These are phyloP conservation scores for Cercophora newfieldiana DNA, from an alignment of 495 filamentous ascomycete species.

Conservation along the genomic window DNA sequence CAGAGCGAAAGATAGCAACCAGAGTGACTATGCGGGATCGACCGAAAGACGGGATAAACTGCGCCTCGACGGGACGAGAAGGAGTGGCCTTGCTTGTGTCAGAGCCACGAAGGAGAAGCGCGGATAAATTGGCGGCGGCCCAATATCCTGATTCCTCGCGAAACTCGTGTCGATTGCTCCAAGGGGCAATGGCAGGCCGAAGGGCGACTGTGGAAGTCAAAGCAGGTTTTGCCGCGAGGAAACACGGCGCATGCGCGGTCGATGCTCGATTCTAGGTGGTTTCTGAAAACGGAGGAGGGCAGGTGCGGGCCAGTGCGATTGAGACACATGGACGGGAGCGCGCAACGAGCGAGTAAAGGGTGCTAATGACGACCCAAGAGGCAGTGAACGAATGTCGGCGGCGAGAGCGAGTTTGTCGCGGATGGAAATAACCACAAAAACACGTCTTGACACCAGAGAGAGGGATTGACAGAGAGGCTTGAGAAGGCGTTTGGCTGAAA, in stretches of 20 bases:
- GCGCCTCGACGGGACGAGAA: conserved; percentile 11
- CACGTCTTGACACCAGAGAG: background rate
- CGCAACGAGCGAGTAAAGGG: background rate
- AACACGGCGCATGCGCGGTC: conserved; percentile 20
- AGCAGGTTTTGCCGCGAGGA: conserved; percentile 29
- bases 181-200: conserved; percentile 17
- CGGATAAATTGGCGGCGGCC: conserved; percentile 22
- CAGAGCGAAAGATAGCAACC: conserved; percentile 21
- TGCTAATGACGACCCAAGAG: background rate
- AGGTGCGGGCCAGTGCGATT: conserved; percentile 1
- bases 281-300: background rate
- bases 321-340: conserved; percentile 8
- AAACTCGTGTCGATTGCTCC: conserved; percentile 21
- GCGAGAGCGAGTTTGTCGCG: background rate
- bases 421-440: conserved; percentile 8
- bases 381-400: conserved; percentile 8
- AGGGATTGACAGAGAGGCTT: background rate
- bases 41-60: conserved; percentile 20
- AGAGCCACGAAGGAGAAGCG: conserved; percentile 7
- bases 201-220: conserved; percentile 23
- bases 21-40: conserved; percentile 28
- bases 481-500: conserved; percentile 14
- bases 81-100: conserved; percentile 12
- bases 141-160: conserved; percentile 25
- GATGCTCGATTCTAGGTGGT: background rate